phyloP scores from a whole-genome alignment of 2,329 filamentous ascomycete species.

The Lecanoromycetidae sp. region DNA sequence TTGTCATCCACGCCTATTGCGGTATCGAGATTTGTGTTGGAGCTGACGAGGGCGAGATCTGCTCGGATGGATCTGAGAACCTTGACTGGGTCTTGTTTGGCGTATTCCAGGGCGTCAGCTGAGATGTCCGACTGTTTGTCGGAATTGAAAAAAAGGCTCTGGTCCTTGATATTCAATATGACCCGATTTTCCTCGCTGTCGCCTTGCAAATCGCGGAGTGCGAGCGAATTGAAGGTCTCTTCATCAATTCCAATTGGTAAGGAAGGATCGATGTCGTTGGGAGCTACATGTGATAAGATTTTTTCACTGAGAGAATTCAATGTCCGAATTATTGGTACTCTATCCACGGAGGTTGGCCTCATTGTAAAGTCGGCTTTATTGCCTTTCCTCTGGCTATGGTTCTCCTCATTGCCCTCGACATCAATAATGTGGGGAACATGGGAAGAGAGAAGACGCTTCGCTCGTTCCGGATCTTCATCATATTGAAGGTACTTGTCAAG shows the following conservation, averaged over 20 bases:
- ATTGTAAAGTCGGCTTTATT: conserved; percentile 86
- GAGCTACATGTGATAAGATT: conserved; percentile 76
- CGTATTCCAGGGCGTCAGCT: conserved; percentile 45
- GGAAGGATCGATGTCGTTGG: conserved; percentile 59
- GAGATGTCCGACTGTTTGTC: conserved; percentile 33
- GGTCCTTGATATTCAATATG: conserved; percentile 76
- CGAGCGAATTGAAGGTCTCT: conserved; percentile 60
- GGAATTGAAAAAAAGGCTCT: conserved; percentile 65
- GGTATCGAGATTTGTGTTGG: conserved; percentile 42
- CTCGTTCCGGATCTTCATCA: conserved; percentile 45
- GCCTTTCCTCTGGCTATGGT: conserved; percentile 74
- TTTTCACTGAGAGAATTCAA: conserved; percentile 87
- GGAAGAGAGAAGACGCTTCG: conserved; percentile 38
- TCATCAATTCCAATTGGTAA: conserved; percentile 57
- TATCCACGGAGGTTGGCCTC: conserved; percentile 60
- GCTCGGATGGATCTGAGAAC: conserved; percentile 53
- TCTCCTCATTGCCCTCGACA: conserved; percentile 86
- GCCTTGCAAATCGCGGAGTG: conserved; percentile 66
- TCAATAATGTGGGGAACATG: conserved; percentile 83
- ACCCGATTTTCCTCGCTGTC: conserved; percentile 65
- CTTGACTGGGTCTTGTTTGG: conserved; percentile 55
- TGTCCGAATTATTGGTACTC: conserved; percentile 77
- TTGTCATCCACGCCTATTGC: conserved; percentile 60
- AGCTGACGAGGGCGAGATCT: conserved; percentile 39
- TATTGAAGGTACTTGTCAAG: conserved; percentile 72